phyloP scores from a whole-genome alignment of 2,329 filamentous ascomycete species.

The Fusarium redolens region DNA sequence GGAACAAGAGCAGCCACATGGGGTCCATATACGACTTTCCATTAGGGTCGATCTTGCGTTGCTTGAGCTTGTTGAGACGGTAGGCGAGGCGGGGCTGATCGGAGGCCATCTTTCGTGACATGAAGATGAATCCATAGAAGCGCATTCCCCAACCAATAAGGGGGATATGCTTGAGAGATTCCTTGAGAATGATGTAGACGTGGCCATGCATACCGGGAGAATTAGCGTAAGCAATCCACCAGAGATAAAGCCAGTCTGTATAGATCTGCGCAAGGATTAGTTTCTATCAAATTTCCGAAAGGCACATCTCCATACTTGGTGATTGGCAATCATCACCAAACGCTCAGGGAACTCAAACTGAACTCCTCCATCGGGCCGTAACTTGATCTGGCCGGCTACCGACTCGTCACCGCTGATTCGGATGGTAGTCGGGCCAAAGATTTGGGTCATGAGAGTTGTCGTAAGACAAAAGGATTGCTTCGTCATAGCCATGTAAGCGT shows the following conservation, averaged over 20 bases:
- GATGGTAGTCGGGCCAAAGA: conserved; percentile 87
- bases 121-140: conserved; percentile 91
- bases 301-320: conserved; percentile 69
- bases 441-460: conserved; percentile 82
- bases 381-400: conserved; percentile 78
- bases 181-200: conserved; percentile 90
- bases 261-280: conserved; percentile 67
- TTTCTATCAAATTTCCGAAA: not conserved
- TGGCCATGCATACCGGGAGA: conserved; percentile 81
- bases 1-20: conserved; percentile 92
- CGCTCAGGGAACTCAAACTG: conserved; percentile 85
- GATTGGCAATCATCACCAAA: conserved; percentile 86
- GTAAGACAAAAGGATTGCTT: conserved; percentile 86
- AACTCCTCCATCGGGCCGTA: conserved; percentile 77
- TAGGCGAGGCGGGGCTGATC: conserved; percentile 82
- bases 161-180: conserved; percentile 84
- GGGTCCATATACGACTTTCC: conserved; percentile 72
- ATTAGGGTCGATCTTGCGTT: conserved; percentile 62
- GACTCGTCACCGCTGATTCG: conserved; percentile 86
- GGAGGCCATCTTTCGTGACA: conserved; percentile 88
- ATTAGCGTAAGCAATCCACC: conserved; percentile 92
- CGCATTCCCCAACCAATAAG: conserved; percentile 84
- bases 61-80: conserved; percentile 77
- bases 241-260: conserved; percentile 91
- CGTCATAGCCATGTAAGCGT: conserved; percentile 87